Evolutionary conservation across 2,329 filamentous ascomycete species (phyloP), one percentile per base, ranked within the genome.

Genomic region (Westerdykella aurantiaca): DNA sequence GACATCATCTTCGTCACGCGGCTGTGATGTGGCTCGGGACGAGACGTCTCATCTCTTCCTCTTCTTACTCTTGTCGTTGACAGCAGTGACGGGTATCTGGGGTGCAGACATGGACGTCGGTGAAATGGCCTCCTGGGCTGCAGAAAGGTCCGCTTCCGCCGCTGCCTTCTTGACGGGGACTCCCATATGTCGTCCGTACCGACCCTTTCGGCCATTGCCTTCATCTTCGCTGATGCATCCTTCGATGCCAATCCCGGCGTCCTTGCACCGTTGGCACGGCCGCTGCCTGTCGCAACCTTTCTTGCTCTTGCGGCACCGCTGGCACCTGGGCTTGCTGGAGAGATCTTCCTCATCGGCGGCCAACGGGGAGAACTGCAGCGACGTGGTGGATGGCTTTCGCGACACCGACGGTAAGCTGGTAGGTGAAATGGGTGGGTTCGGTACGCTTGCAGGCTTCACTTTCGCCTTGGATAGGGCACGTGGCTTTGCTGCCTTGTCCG

Each of bases 281-380:
- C 93, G 84, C 70, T 97, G 93, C 46, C 93, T 85, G 72, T 98
- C 93, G 65, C 93, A 98, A 11, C 93, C 93, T 72, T 98, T 98
- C 78, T 98, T 98, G 73, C 91, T 97, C 80, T 98, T 98, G 60
- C 93, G 86, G 76, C 93, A 98, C 46, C 93, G 86, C 68, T 98
- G 93, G 75, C 93, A 98, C 50, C 93, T 89, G 44, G 93, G 93
- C 72, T 97, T 96, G 53, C 86, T 90, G 0, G 91, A 96, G 16
- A 97, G 73, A 45, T 96, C 90, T 53, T 96, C 90, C 53, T 95
- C 88, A 53, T 89, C 88, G 25, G 75, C 74, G 38, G 75, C 79
- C 34, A 80, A 70, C 50, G 77, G 78, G 56, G 81, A 79, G 61
- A 81, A 81, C 60, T 78, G 82, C 60, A 82, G 67, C 10, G 87